phyloP scores from a whole-genome alignment of 768 basidiomycete genomes.

The Lactarius quietus region DNA sequence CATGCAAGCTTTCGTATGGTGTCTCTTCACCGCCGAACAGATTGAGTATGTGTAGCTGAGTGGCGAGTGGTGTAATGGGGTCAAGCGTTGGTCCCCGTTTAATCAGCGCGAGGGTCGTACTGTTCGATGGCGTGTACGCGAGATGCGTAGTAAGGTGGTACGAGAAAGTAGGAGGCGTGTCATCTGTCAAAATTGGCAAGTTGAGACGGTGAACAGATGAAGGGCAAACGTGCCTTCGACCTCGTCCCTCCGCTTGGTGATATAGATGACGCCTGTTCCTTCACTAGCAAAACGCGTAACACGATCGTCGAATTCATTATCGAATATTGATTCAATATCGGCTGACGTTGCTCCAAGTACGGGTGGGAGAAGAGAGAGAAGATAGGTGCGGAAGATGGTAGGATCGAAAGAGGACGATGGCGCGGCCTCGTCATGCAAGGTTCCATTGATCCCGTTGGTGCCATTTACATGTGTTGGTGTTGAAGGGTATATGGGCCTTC shows the following conservation, averaged over 20 bases:
- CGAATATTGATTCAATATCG: slow-evolving; percentile 67
- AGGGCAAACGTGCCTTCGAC: slow-evolving; percentile 53
- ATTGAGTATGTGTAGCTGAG: slow-evolving; percentile 89
- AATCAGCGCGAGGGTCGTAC: slow-evolving; percentile 90
- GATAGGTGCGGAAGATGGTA: slow-evolving; percentile 64
- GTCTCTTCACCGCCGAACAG: slow-evolving; percentile 86
- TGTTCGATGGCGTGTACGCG: slow-evolving; percentile 72
- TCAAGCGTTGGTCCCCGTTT: slow-evolving; percentile 86
- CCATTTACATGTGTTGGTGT: slow-evolving; percentile 24
- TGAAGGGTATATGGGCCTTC: slow-evolving; percentile 25
- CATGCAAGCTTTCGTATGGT: slow-evolving; percentile 94
- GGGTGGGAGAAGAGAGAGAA: slow-evolving; percentile 70
- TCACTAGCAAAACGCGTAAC: slow-evolving; percentile 74
- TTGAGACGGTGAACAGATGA: slow-evolving; percentile 2
- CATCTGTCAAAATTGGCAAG: slow-evolving; percentile 46
- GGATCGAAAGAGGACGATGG: slow-evolving; percentile 58
- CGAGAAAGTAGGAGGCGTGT: slow-evolving; percentile 54
- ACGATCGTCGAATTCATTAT: slow-evolving; percentile 70
- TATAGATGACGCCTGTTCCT: slow-evolving; percentile 72
- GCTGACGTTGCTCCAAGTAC: slow-evolving; percentile 66
- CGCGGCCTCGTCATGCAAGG: slow-evolving; percentile 34
- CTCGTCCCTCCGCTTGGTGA: slow-evolving; percentile 75
- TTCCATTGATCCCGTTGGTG: slow-evolving; percentile 25
- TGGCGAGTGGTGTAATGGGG: slow-evolving; percentile 69
- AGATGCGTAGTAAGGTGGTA: slow-evolving; percentile 72